Evolutionary conservation across 148 eudicot species (phyloP), one percentile per base, ranked within the genome.

Genomic region (Cornus controversa): DNA sequence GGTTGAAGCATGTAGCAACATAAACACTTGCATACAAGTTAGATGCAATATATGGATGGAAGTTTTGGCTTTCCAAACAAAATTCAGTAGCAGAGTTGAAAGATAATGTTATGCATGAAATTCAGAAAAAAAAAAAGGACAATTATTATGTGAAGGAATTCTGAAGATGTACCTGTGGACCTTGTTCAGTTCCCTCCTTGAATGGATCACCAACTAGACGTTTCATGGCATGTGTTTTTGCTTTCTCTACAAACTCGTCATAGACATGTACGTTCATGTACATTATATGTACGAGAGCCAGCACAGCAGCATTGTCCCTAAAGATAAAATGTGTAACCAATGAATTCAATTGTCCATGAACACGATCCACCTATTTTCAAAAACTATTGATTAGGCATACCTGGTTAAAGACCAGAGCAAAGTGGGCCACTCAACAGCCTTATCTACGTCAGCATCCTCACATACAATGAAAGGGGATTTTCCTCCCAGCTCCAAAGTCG

Each of bases 291-390:
- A n/a, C 98, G 86, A 18, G 98, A 93, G 26, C 98, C 98, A 75
- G 98, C 91, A 79, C 96, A 91, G 54, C 98, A 93, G 75, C 98
- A 93, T 90, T 93, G 98, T 75, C 98, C 98, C 98, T 93, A 74
- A 57, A 79, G 7, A 77, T 24, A 74, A 11, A 65, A 75, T 75
- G n/a, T 0, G 34, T 9, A 64, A 65, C 6, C 69, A 37, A 63
- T 34, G 16, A 62, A 14, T 73, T 58, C 69, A 40, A 13, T 27
- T n/a, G 60, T 40, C 45, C 45, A 40, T 40, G 58, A 10, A 26
- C 25, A 76, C 0, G 25, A 60, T 20, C 71, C 24, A 47, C 31
- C 42, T 2, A 1, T 67, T 25, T 22, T 23, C 24, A 53, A 22
- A 10, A 6, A 68, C 2, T 18, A 58, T 37, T 24, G 8, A 69